A percentile compares a stretch with the other conserved stretches of the same genome.
These are phyloP conservation scores for Fusarium multiceps DNA, from an alignment of 2,329 filamentous ascomycete genomes.

Conservation along the genomic window DNA sequence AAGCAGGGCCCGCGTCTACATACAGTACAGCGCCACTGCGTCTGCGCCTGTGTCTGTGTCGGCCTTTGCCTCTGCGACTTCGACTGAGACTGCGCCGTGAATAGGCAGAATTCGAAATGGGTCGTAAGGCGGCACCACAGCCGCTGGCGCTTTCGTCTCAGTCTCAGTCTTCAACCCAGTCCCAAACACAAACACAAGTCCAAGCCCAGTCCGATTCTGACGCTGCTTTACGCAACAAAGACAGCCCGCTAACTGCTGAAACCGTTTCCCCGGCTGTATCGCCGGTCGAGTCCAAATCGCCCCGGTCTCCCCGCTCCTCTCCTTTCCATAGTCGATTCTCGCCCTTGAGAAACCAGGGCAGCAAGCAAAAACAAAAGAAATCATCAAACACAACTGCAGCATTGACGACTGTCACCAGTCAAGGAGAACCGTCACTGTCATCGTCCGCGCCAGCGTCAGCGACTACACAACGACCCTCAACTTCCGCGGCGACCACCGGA, in stretches of 20 bases:
- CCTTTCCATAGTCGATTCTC: constrained; percentile 58
- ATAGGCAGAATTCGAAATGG: constrained; percentile 56
- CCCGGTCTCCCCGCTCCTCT: constrained; percentile 59
- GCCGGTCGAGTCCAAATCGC: constrained; percentile 54
- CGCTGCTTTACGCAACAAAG: constrained; percentile 49
- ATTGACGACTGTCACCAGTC: constrained; percentile 22
- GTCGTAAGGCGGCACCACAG: constrained; percentile 68
- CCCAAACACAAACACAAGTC: constrained; percentile 8
- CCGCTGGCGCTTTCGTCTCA: constrained; percentile 61
- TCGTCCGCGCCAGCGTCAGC: neutral
- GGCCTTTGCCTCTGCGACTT: constrained; percentile 9
- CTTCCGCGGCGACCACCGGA: constrained; percentile 32
- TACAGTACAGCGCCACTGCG: constrained; percentile 8
- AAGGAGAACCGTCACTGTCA: constrained; percentile 8
- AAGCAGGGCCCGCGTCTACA: constrained; percentile 37
- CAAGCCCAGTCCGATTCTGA: constrained; percentile 50
- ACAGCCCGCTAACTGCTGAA: constrained; percentile 49
- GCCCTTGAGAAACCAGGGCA: constrained; percentile 45
- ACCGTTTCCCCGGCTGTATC: constrained; percentile 47
- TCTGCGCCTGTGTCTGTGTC: neutral
- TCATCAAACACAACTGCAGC: constrained; percentile 41
- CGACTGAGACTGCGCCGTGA: constrained; percentile 42
- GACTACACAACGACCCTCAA: constrained; percentile 22
- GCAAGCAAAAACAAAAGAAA: constrained; percentile 45
- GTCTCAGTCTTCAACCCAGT: constrained; percentile 34